Conservation (phyloP, 108 stramenopile genomes). For the Nitzschia inconspicua region DNA sequence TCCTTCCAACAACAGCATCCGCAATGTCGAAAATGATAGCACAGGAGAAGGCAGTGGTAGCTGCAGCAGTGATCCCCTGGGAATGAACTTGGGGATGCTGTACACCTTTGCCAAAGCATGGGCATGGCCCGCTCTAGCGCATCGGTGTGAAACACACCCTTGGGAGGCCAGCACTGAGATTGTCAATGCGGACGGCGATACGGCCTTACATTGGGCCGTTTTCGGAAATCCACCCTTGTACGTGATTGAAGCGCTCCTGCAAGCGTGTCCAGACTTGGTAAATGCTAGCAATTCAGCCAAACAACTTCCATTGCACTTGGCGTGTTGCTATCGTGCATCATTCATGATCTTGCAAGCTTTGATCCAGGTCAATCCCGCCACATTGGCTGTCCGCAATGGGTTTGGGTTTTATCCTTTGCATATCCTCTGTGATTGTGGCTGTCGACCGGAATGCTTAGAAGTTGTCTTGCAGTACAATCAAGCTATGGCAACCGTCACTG, state of each 20-base stretch:
- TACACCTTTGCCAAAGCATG: slow-evolving; percentile 19
- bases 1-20: no score
- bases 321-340: slow-evolving; percentile 32
- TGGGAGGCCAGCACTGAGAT: slow-evolving; percentile 19
- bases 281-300: slow-evolving; percentile 15
- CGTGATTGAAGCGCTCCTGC: slow-evolving; percentile 20
- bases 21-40: no score
- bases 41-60: no score
- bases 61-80: no score
- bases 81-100: no score
- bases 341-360: slow-evolving; percentile 16
- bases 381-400: slow-evolving; percentile 1
- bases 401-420: slow-evolving; percentile 28
- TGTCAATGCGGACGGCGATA: slow-evolving; percentile 18
- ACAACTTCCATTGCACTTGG: slow-evolving; percentile 37
- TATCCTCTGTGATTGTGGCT: slow-evolving; percentile 33
- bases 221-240: slow-evolving; percentile 25
- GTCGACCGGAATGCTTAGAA: slow-evolving; percentile 9
- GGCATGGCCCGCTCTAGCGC: slow-evolving; percentile 32
- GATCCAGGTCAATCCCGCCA: slow-evolving; percentile 24
- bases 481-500: slow-evolving; percentile 1
- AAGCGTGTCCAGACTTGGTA: slow-evolving; percentile 19
- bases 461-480: slow-evolving; percentile 16
- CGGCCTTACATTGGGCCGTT: slow-evolving; percentile 17
- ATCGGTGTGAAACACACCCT: slow-evolving; percentile 40